A percentile compares a stretch with the other conserved stretches of the same genome.
Evolutionary conservation across 2,329 filamentous ascomycete genomes (phyloP).

Genomic region (Talaromyces pinophilus): DNA sequence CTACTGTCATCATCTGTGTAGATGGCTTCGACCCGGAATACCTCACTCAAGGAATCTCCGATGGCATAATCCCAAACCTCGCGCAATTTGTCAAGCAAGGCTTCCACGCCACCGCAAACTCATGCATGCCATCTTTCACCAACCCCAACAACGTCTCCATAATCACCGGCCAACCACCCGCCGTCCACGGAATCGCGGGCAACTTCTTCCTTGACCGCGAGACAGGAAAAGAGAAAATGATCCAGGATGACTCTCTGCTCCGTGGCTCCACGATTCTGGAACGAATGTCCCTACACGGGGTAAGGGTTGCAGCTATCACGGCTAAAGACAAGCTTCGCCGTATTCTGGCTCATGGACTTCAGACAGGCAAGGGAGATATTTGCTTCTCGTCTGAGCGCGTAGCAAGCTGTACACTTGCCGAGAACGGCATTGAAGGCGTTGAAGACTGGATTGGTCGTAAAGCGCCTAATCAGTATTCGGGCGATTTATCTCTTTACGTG

Average conservation of each 20-base stretch:
- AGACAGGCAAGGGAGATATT: slow-evolving; percentile 34
- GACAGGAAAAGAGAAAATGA: slow-evolving; percentile 45
- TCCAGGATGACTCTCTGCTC: slow-evolving; percentile 44
- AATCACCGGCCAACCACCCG: slow-evolving; percentile 45
- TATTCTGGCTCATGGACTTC: slow-evolving; percentile 43
- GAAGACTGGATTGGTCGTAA: slow-evolving; percentile 42
- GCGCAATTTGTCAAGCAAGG: slow-evolving; percentile 36
- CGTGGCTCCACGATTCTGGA: slow-evolving; percentile 47
- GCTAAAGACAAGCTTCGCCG: slow-evolving; percentile 50
- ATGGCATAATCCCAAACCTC: slow-evolving; percentile 40
- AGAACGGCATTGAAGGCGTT: slow-evolving; percentile 40
- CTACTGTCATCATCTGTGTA: slow-evolving; percentile 46
- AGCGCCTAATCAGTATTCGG: slow-evolving; percentile 47
- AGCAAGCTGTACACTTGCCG: slow-evolving; percentile 31
- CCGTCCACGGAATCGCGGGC: slow-evolving; percentile 46
- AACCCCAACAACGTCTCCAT: slow-evolving; percentile 52
- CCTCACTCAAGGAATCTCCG: slow-evolving; percentile 37
- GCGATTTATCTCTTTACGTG: slow-evolving; percentile 47
- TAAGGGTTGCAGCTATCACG: slow-evolving; percentile 47
- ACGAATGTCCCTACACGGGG: slow-evolving; percentile 40
- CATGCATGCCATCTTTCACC: slow-evolving; percentile 49
- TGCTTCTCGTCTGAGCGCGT: slow-evolving; percentile 45
- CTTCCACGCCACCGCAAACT: slow-evolving; percentile 44
- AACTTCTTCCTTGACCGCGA: slow-evolving; percentile 48
- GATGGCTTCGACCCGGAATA: slow-evolving; percentile 51